Evolutionary conservation across 371 early-diverging fungal genomes (phyloP), one percentile per base, ranked within the genome.

Genomic region (Mucor plumbeus): DNA sequence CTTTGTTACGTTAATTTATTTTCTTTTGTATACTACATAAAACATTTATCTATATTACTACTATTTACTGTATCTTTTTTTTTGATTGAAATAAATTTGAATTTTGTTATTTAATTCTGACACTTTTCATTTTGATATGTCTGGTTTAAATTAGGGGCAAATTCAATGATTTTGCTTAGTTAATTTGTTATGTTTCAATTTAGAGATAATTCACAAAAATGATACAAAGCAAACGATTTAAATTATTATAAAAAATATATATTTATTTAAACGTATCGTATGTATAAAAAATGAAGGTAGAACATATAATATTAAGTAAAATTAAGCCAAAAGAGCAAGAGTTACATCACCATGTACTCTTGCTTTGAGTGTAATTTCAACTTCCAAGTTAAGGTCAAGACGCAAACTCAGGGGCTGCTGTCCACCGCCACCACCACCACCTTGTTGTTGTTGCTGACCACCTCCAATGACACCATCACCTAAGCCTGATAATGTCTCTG

Each of bases 291-390:
- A 35, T 17, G 21, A 11, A 48, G 48, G 11, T 34, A 61, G 33
- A 48, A n/a, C n/a, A 19, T 53, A 38, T 38, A 53, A 48, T 50
- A 39, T 44, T 4, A 38, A 38, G 26, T 19, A 21, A 17, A 26
- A 50, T 50, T 50, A 50, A 21, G 50, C 50, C 50, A 77, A 50
- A 35, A 77, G 72, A 14, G 77, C 67, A 7, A 77, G 58, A 21
- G 77, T 77, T 14, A 77, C 70, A 74, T 77, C 77, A 65, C 66
- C 77, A 64, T 74, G 77, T 5, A 77, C 71, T 21, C 65, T 59
- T 11, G 77, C 77, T 21, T 73, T 71, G 14, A 77, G 56, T 47
- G 71, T 69, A 17, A 77, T 74, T 40, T 77, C 77, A 21, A 77
- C 73, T n/a, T 77, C 77, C 10, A 77, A 47, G 48, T 77, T 77